Evolutionary conservation across 225 moss, liverwort and hornwort species (phyloP).

Genomic region (Thuidium tamariscinum): DNA sequence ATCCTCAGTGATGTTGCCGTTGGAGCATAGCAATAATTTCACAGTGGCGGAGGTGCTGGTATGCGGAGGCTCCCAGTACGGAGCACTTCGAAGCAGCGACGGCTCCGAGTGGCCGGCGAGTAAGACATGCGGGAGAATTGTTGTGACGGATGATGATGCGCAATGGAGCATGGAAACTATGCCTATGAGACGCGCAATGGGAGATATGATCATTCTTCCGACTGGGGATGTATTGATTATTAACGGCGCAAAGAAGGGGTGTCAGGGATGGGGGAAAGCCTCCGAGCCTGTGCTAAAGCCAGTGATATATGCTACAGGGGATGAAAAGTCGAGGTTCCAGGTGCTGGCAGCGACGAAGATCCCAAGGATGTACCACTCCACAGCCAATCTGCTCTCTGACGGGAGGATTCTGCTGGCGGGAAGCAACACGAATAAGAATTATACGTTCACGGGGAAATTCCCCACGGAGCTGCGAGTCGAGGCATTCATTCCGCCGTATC

Average conservation of each 20-base stretch:
- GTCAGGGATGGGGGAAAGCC: slow-evolving; percentile 51
- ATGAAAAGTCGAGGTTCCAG: slow-evolving; percentile 1
- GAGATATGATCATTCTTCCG: slow-evolving; percentile 70
- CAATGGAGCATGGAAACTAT: slow-evolving; percentile 63
- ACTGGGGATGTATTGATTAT: slow-evolving; percentile 45
- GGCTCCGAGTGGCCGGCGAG: neutral
- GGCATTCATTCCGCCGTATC: slow-evolving; percentile 31
- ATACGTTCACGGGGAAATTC: neutral
- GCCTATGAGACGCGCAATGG: slow-evolving; percentile 56
- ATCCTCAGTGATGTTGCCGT: slow-evolving; percentile 60
- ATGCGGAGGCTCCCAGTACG: slow-evolving; percentile 57
- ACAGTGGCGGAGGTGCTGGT: slow-evolving; percentile 39
- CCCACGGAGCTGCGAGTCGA: slow-evolving; percentile 46
- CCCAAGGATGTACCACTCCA: slow-evolving; percentile 48
- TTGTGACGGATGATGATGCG: neutral
- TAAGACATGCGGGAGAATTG: slow-evolving; percentile 48
- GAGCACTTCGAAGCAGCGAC: neutral
- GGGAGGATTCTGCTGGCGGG: slow-evolving; percentile 33
- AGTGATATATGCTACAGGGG: slow-evolving; percentile 19
- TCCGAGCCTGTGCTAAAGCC: slow-evolving; percentile 28
- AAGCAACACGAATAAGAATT: slow-evolving; percentile 16
- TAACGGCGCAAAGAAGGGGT: slow-evolving; percentile 54
- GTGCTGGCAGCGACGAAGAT: slow-evolving; percentile 9
- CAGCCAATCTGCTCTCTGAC: slow-evolving; percentile 40
- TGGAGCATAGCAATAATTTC: slow-evolving; percentile 7